Base-by-base conservation (phyloP, 768 basidiomycete genomes). In the Hygrophorus russula region DNA sequence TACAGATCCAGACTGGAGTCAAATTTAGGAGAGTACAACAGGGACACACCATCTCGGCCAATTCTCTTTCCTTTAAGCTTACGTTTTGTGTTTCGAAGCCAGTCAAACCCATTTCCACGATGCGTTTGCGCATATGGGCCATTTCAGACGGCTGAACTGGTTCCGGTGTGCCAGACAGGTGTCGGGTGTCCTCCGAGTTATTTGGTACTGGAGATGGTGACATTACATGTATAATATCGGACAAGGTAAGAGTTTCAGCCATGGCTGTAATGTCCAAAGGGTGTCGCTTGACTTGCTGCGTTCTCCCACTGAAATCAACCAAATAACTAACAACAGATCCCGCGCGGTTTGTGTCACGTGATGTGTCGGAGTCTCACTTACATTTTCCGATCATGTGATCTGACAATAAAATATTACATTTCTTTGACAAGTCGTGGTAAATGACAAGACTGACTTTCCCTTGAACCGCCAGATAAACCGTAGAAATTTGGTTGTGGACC, bases 211-310 rank as follows among this genome's bases (percentile, higher is more conserved):
- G 76, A 1, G 72, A 69, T 3, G 75, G 70, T 9, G 76, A 73
- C 57, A 72, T 66, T 27, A 66, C 53, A 46, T 74, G 71, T 44
- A 78, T 67, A 33, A 77, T 71, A 48, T 80, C 78, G 29, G 71
- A 73, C 36, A 80, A 62, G 5, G 68, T 63, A 19, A 78, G 65
- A 7, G 66, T 44, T 34, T 34, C 34, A 39, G 47, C 49, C 45
- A 51, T 53, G 13, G 30, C 24, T 27, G 28, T 14, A 32, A n/a
- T n/a, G n/a, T n/a, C n/a, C n/a, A n/a, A n/a, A 3, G 28, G 41
- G 29, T 30, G 24, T 40, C 29, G 41, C 30, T 18, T 30, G 31
- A 32, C 27, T 13, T 31, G n/a, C 14, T 18, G 28, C 37, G 46
- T 47, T 24, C n/a, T n/a, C 4, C 24, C 24, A 24, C 4, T 10